Conservation (phyloP, 345 rosid species). For the Anacardium occidentale region DNA sequence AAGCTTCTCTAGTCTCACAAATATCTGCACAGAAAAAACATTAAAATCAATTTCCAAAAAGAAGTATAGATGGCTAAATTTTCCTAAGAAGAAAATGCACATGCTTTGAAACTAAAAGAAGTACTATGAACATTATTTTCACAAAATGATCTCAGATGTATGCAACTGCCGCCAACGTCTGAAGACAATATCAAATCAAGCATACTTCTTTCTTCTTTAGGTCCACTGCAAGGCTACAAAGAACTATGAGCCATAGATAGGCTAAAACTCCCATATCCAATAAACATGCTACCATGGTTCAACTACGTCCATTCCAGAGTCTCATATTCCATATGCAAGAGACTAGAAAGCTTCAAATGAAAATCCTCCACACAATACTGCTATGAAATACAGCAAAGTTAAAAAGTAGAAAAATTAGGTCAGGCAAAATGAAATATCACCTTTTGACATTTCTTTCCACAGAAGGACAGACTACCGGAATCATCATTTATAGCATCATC, state of each 20-base stretch:
- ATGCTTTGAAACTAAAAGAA: not conserved
- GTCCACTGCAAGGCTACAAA: not conserved
- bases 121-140: not conserved
- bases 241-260: not conserved
- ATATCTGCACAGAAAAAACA: conserved; percentile 44
- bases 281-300: not conserved
- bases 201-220: not conserved
- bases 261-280: not conserved
- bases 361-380: not conserved
- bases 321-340: not conserved
- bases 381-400: not conserved
- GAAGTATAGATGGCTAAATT: not conserved
- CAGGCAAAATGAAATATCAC: conserved; percentile 35
- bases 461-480: conserved; percentile 42
- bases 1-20: conserved; percentile 52
- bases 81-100: not conserved
- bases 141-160: not conserved
- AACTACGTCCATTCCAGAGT: not conserved
- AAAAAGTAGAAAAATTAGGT: not conserved
- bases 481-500: conserved; percentile 35
- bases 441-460: conserved; percentile 84
- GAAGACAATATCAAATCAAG: not conserved
- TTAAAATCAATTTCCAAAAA: not conserved
- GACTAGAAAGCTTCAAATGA: not conserved
- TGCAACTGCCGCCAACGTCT: not conserved